Evolutionary conservation across 2,329 filamentous ascomycete species (phyloP).

Genomic region (Trichophyton verrucosum): DNA sequence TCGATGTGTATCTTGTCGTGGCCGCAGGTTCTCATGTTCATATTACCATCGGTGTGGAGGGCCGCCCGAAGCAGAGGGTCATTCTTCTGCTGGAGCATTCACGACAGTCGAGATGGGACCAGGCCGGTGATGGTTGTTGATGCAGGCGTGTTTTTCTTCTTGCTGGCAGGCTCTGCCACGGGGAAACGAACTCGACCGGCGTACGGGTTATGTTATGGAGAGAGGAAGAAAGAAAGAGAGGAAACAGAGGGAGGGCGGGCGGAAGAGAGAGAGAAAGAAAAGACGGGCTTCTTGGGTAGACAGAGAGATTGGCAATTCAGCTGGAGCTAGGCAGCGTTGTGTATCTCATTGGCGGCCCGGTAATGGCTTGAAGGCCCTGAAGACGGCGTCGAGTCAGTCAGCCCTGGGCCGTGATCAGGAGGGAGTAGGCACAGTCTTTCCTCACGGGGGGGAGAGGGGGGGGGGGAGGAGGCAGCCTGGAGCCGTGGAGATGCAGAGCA

Average conservation of each 20-base stretch:
- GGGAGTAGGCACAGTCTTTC: not conserved
- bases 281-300: constrained; percentile 3
- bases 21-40: constrained; percentile 1
- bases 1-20: constrained; percentile 2
- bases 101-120: not conserved
- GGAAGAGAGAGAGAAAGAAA: constrained; percentile 2
- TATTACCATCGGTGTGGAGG: constrained; percentile 4
- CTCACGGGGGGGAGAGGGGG: not conserved
- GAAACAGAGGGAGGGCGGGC: not conserved
- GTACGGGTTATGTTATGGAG: not conserved
- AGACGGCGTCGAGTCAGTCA: not conserved
- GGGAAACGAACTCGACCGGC: not conserved
- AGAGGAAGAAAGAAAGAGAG: constrained; percentile 1
- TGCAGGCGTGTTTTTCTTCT: not conserved
- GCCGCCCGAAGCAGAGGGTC: constrained; percentile 1
- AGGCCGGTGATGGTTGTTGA: constrained; percentile 11
- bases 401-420: not conserved
- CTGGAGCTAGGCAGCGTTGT: not conserved
- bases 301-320: constrained; percentile 1
- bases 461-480: not conserved
- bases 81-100: constrained; percentile 10
- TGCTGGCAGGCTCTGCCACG: not conserved
- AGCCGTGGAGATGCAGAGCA: too few relatives aligned
- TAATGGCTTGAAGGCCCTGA: not conserved
- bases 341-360: not conserved